phyloP scores from a whole-genome alignment of 2,329 filamentous ascomycete species.

The Ceratocystiopsis minuta region DNA sequence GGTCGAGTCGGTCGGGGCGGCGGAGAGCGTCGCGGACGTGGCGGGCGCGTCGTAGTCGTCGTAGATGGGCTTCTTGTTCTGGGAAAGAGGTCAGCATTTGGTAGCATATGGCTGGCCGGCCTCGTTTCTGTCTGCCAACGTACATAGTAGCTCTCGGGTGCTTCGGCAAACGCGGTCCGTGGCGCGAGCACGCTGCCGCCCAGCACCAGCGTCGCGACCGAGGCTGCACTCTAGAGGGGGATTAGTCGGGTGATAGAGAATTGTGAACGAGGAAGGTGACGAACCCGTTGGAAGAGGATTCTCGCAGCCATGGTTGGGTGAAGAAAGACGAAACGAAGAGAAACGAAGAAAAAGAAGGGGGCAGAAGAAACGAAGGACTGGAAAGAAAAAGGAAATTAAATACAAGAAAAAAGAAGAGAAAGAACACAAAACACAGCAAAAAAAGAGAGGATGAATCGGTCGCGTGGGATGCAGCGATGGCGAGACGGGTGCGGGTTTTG shows the following conservation, averaged over 20 bases:
- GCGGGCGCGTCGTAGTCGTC: conserved; percentile 38
- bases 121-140: not conserved
- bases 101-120: too few species aligned
- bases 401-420: too few species aligned
- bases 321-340: not conserved
- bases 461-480: too few species aligned
- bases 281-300: conserved; percentile 39
- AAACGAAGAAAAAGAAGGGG: not conserved
- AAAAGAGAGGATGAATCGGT: too few species aligned
- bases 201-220: conserved; percentile 32
- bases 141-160: conserved; percentile 16
- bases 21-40: conserved; percentile 7
- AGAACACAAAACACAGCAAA: too few species aligned
- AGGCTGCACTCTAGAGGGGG: conserved; percentile 26
- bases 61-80: conserved; percentile 60
- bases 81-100: conserved; percentile 1
- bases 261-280: conserved; percentile 4
- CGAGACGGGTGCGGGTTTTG: too few species aligned
- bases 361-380: not conserved
- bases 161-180: conserved; percentile 32
- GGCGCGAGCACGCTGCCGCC: conserved; percentile 30
- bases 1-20: conserved; percentile 8
- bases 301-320: conserved; percentile 33
- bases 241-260: not conserved
- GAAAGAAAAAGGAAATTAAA: not conserved